A percentile compares a stretch with the other conserved stretches of the same genome.
Evolutionary conservation across 2,329 filamentous ascomycete genomes (phyloP).

Genomic region (Leptographium galeiforme): DNA sequence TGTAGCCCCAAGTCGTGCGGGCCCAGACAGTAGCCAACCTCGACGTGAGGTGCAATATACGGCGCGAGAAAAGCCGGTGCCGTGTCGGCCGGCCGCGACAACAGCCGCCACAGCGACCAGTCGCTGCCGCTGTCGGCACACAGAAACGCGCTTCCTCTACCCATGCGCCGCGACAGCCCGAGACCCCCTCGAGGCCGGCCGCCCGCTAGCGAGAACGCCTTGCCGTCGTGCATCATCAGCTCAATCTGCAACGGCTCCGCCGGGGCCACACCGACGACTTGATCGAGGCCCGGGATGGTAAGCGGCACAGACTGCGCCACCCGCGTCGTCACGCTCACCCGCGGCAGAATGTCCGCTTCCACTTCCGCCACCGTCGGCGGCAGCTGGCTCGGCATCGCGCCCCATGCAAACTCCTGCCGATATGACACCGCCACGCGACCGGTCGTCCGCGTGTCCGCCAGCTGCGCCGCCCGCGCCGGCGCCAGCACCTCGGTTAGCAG

Average conservation of each 20-base stretch:
- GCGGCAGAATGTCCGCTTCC: slow-evolving; percentile 25
- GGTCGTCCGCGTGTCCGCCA: slow-evolving; percentile 24
- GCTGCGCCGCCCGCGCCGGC: slow-evolving; percentile 21
- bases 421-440: slow-evolving; percentile 24
- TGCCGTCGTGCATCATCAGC: slow-evolving; percentile 13
- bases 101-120: slow-evolving; percentile 20
- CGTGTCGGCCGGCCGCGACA: neutral
- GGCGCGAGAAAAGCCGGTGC: slow-evolving; percentile 6
- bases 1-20: slow-evolving; percentile 19
- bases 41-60: slow-evolving; percentile 22
- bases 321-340: slow-evolving; percentile 22
- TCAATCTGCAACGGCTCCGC: slow-evolving; percentile 22
- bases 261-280: slow-evolving; percentile 3
- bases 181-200: slow-evolving; percentile 12
- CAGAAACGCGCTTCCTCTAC: slow-evolving; percentile 22
- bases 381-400: neutral
- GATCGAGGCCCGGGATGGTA: neutral
- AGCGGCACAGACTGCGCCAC: slow-evolving; percentile 10
- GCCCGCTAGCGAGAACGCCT: neutral
- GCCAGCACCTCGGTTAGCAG: slow-evolving; percentile 22
- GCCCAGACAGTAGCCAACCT: slow-evolving; percentile 26
- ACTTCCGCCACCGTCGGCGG: slow-evolving; percentile 19
- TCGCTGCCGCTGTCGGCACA: slow-evolving; percentile 27
- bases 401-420: slow-evolving; percentile 24
- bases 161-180: slow-evolving; percentile 9